Percentiles rank a stretch among this genome's conserved stretches.
These are phyloP conservation scores for Dichotomocladium elegans DNA, from an alignment of 371 early-diverging fungal species.

Conservation along the genomic window DNA sequence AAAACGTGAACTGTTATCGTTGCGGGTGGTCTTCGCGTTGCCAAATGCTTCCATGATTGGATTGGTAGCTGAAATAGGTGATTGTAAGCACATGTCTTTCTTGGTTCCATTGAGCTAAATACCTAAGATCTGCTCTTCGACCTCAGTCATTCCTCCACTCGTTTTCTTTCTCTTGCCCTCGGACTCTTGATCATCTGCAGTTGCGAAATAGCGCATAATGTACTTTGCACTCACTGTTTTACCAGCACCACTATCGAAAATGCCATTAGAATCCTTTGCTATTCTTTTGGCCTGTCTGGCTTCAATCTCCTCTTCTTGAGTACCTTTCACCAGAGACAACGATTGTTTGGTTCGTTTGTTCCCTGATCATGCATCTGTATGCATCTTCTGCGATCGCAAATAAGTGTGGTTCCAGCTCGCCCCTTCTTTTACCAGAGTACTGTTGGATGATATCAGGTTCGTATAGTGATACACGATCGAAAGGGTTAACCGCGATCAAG, in stretches of 20 bases:
- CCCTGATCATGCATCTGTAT: conserved; percentile 87
- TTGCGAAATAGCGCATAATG: conserved; percentile 95
- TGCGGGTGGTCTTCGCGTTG: conserved; percentile 98
- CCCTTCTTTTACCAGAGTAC: conserved; percentile 87
- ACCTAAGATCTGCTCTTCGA: conserved; percentile 71
- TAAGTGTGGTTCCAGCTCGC: conserved; percentile 95
- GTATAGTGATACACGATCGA: conserved; percentile 85
- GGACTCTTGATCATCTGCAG: conserved; percentile 65
- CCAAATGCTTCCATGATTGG: conserved; percentile 99
- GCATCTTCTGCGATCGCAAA: conserved; percentile 97
- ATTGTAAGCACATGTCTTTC: background rate
- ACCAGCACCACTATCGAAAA: conserved; percentile 72
- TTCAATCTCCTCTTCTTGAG: background rate
- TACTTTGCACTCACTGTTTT: conserved; percentile 93
- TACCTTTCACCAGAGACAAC: conserved; percentile 95
- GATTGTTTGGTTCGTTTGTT: conserved; percentile 91
- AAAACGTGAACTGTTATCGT: conserved; percentile 98
- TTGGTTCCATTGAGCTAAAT: background rate
- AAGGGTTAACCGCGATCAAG: conserved; percentile 98
- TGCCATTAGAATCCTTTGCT: background rate
- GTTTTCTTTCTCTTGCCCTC: conserved; percentile 20
- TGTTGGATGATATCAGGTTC: conserved; percentile 80
- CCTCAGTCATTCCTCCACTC: conserved; percentile 55
- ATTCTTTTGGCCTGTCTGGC: background rate
- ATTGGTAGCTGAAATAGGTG: conserved; percentile 74